These are phyloP conservation scores for Mycosarcoma mackinlayi DNA, from an alignment of 1,284 basidiomycete species.

Conservation along the genomic window DNA sequence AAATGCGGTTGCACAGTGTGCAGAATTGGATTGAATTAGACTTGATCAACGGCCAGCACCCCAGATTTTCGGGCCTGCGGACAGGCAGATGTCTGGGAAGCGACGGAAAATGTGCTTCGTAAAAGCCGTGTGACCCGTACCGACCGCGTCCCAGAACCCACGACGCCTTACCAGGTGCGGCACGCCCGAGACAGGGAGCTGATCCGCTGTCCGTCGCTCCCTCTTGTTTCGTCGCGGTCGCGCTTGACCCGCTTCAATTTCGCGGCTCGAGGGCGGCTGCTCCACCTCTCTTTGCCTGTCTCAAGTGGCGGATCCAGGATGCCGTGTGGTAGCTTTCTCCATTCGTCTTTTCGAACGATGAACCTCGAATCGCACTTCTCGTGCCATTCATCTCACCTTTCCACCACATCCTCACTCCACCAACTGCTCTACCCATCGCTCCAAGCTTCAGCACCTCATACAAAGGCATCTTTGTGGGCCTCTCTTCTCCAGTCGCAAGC, in stretches of 20 bases:
- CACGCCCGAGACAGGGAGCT: not conserved
- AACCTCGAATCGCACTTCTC: not conserved
- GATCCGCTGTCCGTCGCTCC: not conserved
- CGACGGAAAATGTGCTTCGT: not conserved
- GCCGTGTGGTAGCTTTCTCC: too few species aligned
- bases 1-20: not conserved
- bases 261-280: slow-evolving; percentile 13
- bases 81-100: not conserved
- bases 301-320: not conserved
- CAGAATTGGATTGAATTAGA: not conserved
- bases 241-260: slow-evolving; percentile 3
- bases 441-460: slow-evolving; percentile 2
- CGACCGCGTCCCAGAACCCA: too few species aligned
- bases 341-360: too few species aligned
- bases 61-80: not conserved
- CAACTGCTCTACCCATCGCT: slow-evolving; percentile 5
- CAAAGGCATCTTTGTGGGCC: too few species aligned
- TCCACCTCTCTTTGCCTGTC: slow-evolving; percentile 8
- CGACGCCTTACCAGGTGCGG: not conserved
- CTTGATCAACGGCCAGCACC: slow-evolving; percentile 1
- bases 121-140: slow-evolving; percentile 1
- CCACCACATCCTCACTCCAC: slow-evolving; percentile 1
- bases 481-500: not conserved
- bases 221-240: slow-evolving; percentile 18
- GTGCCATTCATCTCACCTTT: not conserved